Evolutionary conservation across 2,329 filamentous ascomycete species (phyloP), one percentile per base, ranked within the genome.

Genomic region (Trichophyton schoenleinii): DNA sequence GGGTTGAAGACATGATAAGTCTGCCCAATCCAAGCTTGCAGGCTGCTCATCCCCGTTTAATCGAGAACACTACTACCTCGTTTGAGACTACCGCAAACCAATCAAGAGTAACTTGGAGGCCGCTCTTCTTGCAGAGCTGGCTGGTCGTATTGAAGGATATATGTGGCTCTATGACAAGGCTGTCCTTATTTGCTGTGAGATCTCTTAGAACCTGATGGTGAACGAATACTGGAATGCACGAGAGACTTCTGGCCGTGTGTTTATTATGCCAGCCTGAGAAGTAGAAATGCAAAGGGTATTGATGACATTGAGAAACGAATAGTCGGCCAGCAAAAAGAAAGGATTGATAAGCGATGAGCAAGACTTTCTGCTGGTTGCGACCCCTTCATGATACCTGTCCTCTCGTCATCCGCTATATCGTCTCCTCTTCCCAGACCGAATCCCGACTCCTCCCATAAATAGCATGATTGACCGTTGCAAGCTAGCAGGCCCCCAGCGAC

Each of bases 151-250:
- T 63, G 38, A 72, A 64, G 65, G 49, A 11, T 63, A 42, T 64
- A 42, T 34, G 34, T 60, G 28, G 64, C 61, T 67, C 15, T 61
- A 67, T 38, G 15, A 31, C 1, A 66, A 70, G 57, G 70, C 69
- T 28, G 70, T 72, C 60, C 62, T 79, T 34, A 69, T 78, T 25
- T 70, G 78, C 53, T 63, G 74, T 63, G 74, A 79, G 62, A 74
- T 80, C 2, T 70, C 74, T 13, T 72, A 73, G 57, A 79, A 79
- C 63, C 71, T 79, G 11, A 73, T 79, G 67, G 71, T 80, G 4
- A 79, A 79, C 64, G 70, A 79, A 65, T 72, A 78, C 22, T 59
- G 70, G 4, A 5, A 28, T 28, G 25, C 25, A 28, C 25, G 4
- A 28, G 25, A 28, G 25, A 5, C 25, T 28, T 28, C 25, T 28